Conservation (phyloP, 2,329 filamentous ascomycete species). For the Tolypocladium sp. region DNA sequence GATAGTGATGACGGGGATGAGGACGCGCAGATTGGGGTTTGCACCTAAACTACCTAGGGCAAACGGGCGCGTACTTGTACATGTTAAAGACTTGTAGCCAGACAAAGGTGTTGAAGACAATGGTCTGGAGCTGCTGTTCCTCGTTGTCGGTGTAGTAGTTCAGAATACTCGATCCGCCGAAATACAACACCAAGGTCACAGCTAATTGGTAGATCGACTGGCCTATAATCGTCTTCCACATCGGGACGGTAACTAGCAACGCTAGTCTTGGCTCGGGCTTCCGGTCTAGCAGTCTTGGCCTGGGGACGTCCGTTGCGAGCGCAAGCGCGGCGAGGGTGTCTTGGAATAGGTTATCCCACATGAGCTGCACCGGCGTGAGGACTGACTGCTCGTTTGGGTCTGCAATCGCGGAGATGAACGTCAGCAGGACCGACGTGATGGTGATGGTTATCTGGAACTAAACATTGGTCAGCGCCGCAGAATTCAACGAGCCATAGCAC, state of each 20-base stretch:
- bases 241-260: slow-evolving; percentile 55
- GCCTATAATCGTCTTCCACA: slow-evolving; percentile 60
- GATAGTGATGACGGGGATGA: background rate
- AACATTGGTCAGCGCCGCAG: background rate
- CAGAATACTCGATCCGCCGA: slow-evolving; percentile 46
- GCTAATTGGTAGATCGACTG: slow-evolving; percentile 51
- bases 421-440: slow-evolving; percentile 58
- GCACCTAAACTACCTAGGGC: too few relatives aligned
- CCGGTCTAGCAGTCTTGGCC: slow-evolving; percentile 45
- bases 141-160: slow-evolving; percentile 25
- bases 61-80: slow-evolving; percentile 1
- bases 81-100: slow-evolving; percentile 64
- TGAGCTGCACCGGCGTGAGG: slow-evolving; percentile 55
- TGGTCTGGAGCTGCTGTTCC: slow-evolving; percentile 38
- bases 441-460: slow-evolving; percentile 61
- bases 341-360: slow-evolving; percentile 65
- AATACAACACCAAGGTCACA: slow-evolving; percentile 49
- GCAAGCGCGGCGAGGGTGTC: slow-evolving; percentile 59
- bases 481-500: too few relatives aligned
- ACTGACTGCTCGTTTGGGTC: slow-evolving; percentile 44
- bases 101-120: slow-evolving; percentile 63
- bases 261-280: slow-evolving; percentile 52
- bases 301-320: slow-evolving; percentile 54
- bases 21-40: background rate
- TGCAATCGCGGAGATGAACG: slow-evolving; percentile 54